Evolutionary conservation across 495 filamentous ascomycete genomes (phyloP), one percentile per base, ranked within the genome.

Genomic region (Emericellopsis terricola): DNA sequence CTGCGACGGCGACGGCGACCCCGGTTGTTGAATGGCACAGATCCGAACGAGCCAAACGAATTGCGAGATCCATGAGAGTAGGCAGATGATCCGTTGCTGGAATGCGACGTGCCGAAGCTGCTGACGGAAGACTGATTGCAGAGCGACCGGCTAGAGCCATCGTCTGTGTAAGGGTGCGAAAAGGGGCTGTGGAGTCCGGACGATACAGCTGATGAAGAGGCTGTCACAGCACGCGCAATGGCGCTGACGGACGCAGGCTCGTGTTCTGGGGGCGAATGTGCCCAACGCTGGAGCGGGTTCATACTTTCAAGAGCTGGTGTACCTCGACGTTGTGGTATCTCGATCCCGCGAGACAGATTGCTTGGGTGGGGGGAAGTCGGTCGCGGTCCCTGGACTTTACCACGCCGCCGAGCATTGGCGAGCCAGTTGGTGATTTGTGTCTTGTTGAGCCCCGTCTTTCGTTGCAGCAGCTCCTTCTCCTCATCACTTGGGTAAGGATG

Each of bases 271-370:
- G 82, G 82, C 36, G 80, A 85, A 54, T 77, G 62, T 52, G 79
- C 72, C 82, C 82, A 92, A 63, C 82, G 64, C 54, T 91, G 81
- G 31, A 91, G 52, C 8, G 82, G 82, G 40, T 81, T 81, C 73
- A 85, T 74, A 50, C 69, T 56, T 21, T 76, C 68, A 16, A 72
- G 56, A 15, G 57, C 53, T 39, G 62, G 53, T 5, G 55, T 59
- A 4, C 56, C 55, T 37, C 53, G 56, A 37, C 57, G 52, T 37
- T 47, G 58, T 15, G 50, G 78, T 62, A 87, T 82, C 45, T 82
- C 68, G 36, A 87, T 71, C 3, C 69, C 66, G 33, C 65, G 65
- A n/a, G 64, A 46, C 43, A 55, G 61, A 38, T 50, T 58, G 15
- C 57, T 57, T 14, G 69, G 52, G 36, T 69, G 67, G 11, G 73